These are phyloP conservation scores for Penicillium sp. DNA, from an alignment of 2,329 filamentous ascomycete genomes.

Conservation along the genomic window DNA sequence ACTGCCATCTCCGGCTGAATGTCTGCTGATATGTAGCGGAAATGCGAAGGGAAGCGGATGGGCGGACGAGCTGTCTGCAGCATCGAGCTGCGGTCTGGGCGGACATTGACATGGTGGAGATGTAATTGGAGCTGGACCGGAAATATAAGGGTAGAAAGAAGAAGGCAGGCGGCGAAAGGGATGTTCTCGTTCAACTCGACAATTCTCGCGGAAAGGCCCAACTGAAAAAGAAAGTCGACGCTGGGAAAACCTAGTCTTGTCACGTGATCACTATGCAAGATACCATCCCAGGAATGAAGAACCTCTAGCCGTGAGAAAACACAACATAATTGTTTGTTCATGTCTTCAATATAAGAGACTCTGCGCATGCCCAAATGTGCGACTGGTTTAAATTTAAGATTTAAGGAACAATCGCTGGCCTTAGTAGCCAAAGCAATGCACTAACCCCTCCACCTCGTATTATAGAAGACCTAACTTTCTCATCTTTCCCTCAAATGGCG, in stretches of 20 bases:
- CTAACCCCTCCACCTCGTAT: not conserved
- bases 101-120: constrained; percentile 45
- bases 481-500: constrained; percentile 16
- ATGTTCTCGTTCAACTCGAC: constrained; percentile 21
- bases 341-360: not conserved
- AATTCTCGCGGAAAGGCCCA: constrained; percentile 18
- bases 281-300: not conserved
- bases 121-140: constrained; percentile 11
- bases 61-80: constrained; percentile 49
- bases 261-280: constrained; percentile 32
- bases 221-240: constrained; percentile 38
- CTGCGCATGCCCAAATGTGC: not conserved
- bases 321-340: not conserved
- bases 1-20: constrained; percentile 78
- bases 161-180: constrained; percentile 19
- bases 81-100: constrained; percentile 47
- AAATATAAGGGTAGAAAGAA: constrained; percentile 18
- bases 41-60: constrained; percentile 47
- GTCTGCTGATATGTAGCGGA: constrained; percentile 46
- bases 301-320: not conserved
- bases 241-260: constrained; percentile 38
- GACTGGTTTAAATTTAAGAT: not conserved
- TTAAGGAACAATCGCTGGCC: not conserved
- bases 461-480: not conserved
- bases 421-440: not conserved